Conservation (phyloP, 148 eudicot species). For the Nepenthes mirabilis region DNA sequence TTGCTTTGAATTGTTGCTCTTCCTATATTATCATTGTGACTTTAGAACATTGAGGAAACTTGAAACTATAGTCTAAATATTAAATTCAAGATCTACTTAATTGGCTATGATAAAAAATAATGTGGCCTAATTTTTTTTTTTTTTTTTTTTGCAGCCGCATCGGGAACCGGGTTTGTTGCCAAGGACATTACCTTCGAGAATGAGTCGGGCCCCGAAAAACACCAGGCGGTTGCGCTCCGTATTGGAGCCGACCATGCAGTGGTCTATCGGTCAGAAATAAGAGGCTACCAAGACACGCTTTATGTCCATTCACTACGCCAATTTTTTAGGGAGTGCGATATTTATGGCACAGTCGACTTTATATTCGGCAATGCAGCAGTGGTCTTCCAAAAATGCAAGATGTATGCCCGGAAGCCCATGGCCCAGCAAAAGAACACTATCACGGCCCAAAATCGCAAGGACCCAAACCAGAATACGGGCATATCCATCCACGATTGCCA, state of each 20-base stretch:
- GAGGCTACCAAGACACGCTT: conserved; percentile 89
- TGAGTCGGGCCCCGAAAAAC: conserved; percentile 63
- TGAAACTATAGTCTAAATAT: too few species aligned
- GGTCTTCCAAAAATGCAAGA: conserved; percentile 67
- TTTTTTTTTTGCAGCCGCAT: conserved; percentile 39
- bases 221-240: conserved; percentile 91
- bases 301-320: conserved; percentile 85
- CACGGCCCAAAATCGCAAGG: conserved; percentile 91
- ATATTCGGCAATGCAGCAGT: conserved; percentile 95
- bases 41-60: too few species aligned
- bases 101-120: too few species aligned
- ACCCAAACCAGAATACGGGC: conserved; percentile 84
- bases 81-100: too few species aligned
- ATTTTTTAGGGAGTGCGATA: conserved; percentile 71
- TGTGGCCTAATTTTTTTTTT: not conserved
- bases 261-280: conserved; percentile 59
- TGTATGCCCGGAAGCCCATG: conserved; percentile 66
- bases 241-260: conserved; percentile 80
- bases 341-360: conserved; percentile 85
- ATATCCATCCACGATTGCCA: conserved; percentile 76
- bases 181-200: conserved; percentile 77
- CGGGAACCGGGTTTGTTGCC: conserved; percentile 74
- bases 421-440: conserved; percentile 56
- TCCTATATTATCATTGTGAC: too few species aligned
- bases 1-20: too few species aligned